These are phyloP conservation scores for Zancudomyces culisetae DNA, from an alignment of 371 early-diverging fungal species.

Conservation along the genomic window DNA sequence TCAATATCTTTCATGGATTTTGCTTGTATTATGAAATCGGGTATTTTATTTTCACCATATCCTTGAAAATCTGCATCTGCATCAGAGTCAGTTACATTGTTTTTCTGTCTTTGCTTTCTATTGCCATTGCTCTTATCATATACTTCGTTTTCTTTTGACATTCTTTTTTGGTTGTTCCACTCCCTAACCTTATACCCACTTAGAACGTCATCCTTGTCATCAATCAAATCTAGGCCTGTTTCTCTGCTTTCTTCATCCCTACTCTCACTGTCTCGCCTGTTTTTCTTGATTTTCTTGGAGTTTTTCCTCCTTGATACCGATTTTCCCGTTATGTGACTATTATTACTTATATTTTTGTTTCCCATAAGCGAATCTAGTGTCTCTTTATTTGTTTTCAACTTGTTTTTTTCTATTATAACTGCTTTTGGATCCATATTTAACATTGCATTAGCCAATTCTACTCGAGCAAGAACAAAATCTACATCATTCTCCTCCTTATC, in stretches of 20 bases:
- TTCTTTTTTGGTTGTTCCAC: not conserved
- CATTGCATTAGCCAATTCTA: constrained; percentile 21
- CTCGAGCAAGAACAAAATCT: constrained; percentile 1
- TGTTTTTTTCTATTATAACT: constrained; percentile 20
- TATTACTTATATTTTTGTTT: not conserved
- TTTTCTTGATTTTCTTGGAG: too few relatives aligned
- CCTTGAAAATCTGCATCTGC: constrained; percentile 5
- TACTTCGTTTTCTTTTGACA: not conserved
- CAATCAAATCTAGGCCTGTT: not conserved
- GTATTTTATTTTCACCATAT: constrained; percentile 20
- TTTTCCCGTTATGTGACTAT: too few relatives aligned
- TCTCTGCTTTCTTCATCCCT: not conserved
- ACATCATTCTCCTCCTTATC: not conserved
- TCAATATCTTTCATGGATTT: constrained; percentile 17
- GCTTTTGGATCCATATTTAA: constrained; percentile 19
- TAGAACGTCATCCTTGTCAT: constrained; percentile 2
- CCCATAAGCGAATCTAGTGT: constrained; percentile 15
- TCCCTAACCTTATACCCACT: not conserved
- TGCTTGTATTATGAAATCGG: constrained; percentile 12
- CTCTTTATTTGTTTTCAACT: constrained; percentile 10
- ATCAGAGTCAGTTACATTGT: not conserved
- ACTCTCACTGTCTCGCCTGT: not conserved
- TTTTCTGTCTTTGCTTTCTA: not conserved
- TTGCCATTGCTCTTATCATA: not conserved
- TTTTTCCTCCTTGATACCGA: too few relatives aligned